Conservation (phyloP, 352 stramenopile genomes). For the Pythium oligandrum region DNA sequence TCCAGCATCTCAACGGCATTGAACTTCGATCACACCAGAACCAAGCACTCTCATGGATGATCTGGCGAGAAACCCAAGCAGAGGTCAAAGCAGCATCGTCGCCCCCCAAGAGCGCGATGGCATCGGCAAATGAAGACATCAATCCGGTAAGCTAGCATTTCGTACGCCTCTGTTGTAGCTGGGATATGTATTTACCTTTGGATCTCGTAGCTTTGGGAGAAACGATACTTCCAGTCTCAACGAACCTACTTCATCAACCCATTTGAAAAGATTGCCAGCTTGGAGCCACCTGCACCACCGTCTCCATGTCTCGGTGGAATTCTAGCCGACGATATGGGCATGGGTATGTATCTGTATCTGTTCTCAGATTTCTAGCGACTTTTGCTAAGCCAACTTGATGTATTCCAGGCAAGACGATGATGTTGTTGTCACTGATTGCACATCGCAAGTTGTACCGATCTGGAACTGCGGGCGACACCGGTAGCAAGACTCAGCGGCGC, state of each 20-base stretch:
- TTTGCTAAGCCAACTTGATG: conserved; percentile 1
- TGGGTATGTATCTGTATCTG: conserved; percentile 46
- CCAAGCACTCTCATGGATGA: conserved; percentile 82
- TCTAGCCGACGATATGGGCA: conserved; percentile 89
- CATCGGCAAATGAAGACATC: conserved; percentile 19
- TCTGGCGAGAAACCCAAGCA: conserved; percentile 64
- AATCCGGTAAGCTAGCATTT: conserved; percentile 35
- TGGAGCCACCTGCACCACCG: conserved; percentile 46
- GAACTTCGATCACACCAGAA: conserved; percentile 79
- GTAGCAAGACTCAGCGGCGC: not conserved
- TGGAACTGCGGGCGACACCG: conserved; percentile 4
- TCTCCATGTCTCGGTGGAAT: conserved; percentile 76
- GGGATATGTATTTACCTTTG: not conserved
- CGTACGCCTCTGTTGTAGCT: not conserved
- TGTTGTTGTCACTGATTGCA: conserved; percentile 61
- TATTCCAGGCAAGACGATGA: conserved; percentile 70
- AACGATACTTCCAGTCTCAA: conserved; percentile 39
- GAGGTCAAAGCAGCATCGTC: not conserved
- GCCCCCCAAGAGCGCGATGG: too few relatives aligned
- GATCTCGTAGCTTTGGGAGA: conserved; percentile 59
- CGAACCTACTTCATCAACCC: conserved; percentile 76
- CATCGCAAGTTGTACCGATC: conserved; percentile 42
- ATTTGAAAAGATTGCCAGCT: conserved; percentile 75
- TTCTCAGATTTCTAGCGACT: conserved; percentile 1
- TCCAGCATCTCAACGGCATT: conserved; percentile 52